These are phyloP conservation scores for Termitomyces sp. DNA, from an alignment of 768 basidiomycete genomes.

Conservation along the genomic window DNA sequence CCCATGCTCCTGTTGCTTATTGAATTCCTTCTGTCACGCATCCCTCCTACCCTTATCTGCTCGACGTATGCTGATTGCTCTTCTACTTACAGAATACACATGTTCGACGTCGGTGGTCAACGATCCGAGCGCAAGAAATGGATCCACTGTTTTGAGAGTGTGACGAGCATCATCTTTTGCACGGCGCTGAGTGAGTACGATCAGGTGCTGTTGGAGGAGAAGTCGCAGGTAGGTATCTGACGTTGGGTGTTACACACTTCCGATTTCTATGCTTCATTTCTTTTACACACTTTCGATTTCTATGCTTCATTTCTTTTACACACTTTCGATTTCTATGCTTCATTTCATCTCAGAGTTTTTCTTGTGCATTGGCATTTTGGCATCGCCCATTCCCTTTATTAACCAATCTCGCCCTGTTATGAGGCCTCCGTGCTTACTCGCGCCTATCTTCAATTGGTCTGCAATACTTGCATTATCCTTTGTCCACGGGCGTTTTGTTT, in stretches of 20 bases:
- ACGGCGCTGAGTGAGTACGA: constrained; percentile 71
- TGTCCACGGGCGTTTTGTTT: no score
- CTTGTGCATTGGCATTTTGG: no score
- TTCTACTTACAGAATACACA: constrained; percentile 40
- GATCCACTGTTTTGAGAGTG: constrained; percentile 33
- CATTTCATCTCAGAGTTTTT: no score
- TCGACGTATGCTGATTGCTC: neutral
- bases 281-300: neutral
- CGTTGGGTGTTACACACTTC: neutral
- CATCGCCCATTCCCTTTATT: no score
- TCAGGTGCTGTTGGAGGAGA: constrained; percentile 65
- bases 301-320: neutral
- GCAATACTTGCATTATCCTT: no score
- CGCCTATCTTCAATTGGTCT: no score
- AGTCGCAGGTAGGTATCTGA: constrained; percentile 45
- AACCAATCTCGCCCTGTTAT: no score
- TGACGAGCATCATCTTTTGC: constrained; percentile 70
- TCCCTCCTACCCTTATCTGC: neutral
- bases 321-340: neutral
- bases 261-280: neutral
- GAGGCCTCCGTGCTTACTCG: no score
- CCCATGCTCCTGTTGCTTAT: neutral
- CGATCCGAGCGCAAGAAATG: constrained; percentile 79
- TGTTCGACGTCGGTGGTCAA: constrained; percentile 80
- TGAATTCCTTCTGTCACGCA: neutral